These are phyloP conservation scores for Fusarium sambucinum DNA, from an alignment of 2,329 filamentous ascomycete species.

Conservation along the genomic window DNA sequence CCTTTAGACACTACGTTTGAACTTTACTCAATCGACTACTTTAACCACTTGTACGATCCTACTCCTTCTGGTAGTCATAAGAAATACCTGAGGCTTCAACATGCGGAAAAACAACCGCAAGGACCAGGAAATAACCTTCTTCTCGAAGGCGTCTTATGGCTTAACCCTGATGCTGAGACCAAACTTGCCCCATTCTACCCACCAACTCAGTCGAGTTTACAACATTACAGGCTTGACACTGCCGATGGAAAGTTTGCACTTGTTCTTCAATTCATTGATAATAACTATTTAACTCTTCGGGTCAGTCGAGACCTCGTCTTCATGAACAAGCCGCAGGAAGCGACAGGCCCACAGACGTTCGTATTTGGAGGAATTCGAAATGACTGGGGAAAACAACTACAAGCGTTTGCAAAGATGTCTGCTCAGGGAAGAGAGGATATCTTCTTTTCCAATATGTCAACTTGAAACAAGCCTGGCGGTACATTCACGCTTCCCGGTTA, in stretches of 20 bases:
- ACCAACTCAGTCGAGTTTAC: neutral
- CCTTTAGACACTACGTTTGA: constrained; percentile 12
- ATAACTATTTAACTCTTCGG: neutral
- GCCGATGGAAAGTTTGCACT: neutral
- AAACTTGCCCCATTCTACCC: neutral
- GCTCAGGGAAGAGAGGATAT: neutral
- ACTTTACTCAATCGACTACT: constrained; percentile 13
- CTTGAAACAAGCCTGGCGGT: accelerated
- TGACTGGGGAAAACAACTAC: constrained; percentile 1
- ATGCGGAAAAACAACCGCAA: neutral
- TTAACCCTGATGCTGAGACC: neutral
- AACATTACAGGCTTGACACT: neutral
- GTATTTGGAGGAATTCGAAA: constrained; percentile 13
- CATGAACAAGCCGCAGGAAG: neutral
- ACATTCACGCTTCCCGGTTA: too few relatives aligned
- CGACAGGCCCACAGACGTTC: neutral
- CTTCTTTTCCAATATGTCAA: neutral
- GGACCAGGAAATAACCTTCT: neutral
- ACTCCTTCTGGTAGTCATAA: neutral
- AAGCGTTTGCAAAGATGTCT: neutral
- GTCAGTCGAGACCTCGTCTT: constrained; percentile 11
- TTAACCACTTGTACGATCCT: neutral
- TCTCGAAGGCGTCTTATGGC: neutral
- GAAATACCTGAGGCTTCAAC: neutral
- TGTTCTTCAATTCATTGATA: neutral